phyloP scores from a whole-genome alignment of 2,329 filamentous ascomycete genomes.

The Colletotrichum abscissum region DNA sequence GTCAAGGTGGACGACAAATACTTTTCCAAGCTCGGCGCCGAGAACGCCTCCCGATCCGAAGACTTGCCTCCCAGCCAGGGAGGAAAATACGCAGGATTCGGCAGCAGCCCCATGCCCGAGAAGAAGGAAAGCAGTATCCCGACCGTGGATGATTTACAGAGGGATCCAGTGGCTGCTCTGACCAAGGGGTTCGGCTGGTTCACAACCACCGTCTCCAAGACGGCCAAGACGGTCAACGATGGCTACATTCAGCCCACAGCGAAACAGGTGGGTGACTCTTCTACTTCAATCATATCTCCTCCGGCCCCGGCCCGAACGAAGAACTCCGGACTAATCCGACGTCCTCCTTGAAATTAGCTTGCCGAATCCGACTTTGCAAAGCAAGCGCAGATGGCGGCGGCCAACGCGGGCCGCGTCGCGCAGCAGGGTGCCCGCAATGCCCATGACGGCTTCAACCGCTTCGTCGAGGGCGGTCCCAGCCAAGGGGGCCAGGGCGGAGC shows the following conservation, averaged over 20 bases:
- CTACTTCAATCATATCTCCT: constrained; percentile 31
- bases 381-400: constrained; percentile 70
- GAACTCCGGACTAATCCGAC: constrained; percentile 40
- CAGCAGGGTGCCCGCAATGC: constrained; percentile 79
- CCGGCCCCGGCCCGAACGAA: constrained; percentile 20
- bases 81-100: constrained; percentile 93
- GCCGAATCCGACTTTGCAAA: constrained; percentile 83
- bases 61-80: constrained; percentile 87
- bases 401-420: constrained; percentile 74
- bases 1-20: constrained; percentile 84
- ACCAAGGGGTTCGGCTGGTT: constrained; percentile 97
- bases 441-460: constrained; percentile 83
- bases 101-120: constrained; percentile 74
- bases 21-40: constrained; percentile 85
- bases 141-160: constrained; percentile 87
- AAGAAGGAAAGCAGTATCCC: constrained; percentile 63
- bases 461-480: constrained; percentile 79
- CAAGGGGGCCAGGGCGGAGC: constrained; percentile 41
- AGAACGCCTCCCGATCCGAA: constrained; percentile 82
- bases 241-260: constrained; percentile 93
- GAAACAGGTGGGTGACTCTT: constrained; percentile 72
- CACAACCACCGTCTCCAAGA: constrained; percentile 85
- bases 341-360: constrained; percentile 62
- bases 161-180: constrained; percentile 87
- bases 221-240: constrained; percentile 91